These are phyloP conservation scores for Dysphania ambrosioides DNA, from an alignment of 148 eudicot genomes.

Conservation along the genomic window DNA sequence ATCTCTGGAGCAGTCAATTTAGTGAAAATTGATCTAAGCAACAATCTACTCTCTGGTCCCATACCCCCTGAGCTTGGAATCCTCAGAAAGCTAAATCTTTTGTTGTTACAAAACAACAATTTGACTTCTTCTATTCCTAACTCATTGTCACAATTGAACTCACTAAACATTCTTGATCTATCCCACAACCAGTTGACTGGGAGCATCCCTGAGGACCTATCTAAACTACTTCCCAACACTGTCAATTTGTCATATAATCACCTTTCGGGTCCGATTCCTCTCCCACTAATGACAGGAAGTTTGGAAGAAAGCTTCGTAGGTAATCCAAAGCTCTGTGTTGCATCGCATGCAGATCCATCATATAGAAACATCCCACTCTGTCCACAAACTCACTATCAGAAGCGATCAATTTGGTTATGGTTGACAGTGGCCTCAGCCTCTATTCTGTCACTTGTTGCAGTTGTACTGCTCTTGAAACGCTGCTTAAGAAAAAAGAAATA, in stretches of 20 bases:
- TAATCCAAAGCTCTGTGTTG: slow-evolving; percentile 58
- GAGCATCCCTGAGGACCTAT: slow-evolving; percentile 51
- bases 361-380: slow-evolving; percentile 45
- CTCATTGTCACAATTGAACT: slow-evolving; percentile 51
- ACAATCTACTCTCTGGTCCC: slow-evolving; percentile 64
- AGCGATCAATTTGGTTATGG: slow-evolving; percentile 45
- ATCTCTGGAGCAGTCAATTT: slow-evolving; percentile 52
- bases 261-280: slow-evolving; percentile 70
- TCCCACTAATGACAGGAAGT: slow-evolving; percentile 50
- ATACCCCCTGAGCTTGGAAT: slow-evolving; percentile 62
- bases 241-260: slow-evolving; percentile 68
- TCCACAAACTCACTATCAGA: slow-evolving; percentile 31
- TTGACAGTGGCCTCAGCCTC: slow-evolving; percentile 41
- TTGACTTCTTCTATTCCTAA: slow-evolving; percentile 64
- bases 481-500: slow-evolving; percentile 4
- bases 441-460: slow-evolving; percentile 38
- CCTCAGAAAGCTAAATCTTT: slow-evolving; percentile 48
- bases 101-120: slow-evolving; percentile 61
- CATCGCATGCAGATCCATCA: slow-evolving; percentile 37
- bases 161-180: slow-evolving; percentile 69
- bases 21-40: slow-evolving; percentile 73
- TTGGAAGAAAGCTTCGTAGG: slow-evolving; percentile 61
- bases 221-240: slow-evolving; percentile 53
- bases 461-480: slow-evolving; percentile 33
- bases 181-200: slow-evolving; percentile 63